Base-by-base conservation (phyloP, 2,329 filamentous ascomycete species). In the Ophiostoma tasmaniense region DNA sequence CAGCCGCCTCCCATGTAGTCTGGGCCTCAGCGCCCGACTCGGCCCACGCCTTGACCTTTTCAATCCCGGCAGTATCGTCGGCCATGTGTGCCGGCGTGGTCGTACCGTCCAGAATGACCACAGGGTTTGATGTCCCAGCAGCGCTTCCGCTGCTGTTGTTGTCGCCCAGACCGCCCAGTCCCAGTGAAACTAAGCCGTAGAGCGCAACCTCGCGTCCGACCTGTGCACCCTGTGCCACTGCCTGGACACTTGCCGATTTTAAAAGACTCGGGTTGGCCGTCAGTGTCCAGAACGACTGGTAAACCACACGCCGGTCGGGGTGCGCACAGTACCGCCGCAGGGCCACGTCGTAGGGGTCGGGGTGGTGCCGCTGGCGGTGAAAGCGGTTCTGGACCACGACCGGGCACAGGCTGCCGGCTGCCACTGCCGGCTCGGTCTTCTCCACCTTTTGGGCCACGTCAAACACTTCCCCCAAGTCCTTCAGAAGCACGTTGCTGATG, bases 351-450 rank as follows among this genome's bases (percentile, higher is more conserved):
- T 85, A 90, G 2, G 55, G 64, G 52, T 70, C 67, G 11, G 37
- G 55, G 22, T n/a, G 76, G 75, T 0, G 86, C 89, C 1, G 79
- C 78, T 1, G 79, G 77, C 74, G 89, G 62, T 72, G 85, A 78
- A 95, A 92, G 1, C 90, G 84, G 75, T 95, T 94, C 78, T 95
- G 91, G 5, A 93, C 88, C 1, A 93, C 83, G 1, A 84, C 81
- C 0, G 85, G 86, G 25, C 30, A 30, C 42, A 71, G 61, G n/a
- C n/a, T 65, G 30, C n/a, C n/a, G 35, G 28, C 37, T 6, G 65
- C 37, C 25, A 66, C 14, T 25, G 42, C 17, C 6, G 45, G 30
- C 13, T 68, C 20, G 14, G 55, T 28, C n/a, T 66, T n/a, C 14
- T 37, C 45, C 5, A 70, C 52, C 22, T 68, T 39, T 3, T 28